Percentiles rank a stretch among this genome's conserved stretches.
These are phyloP conservation scores for Saccharomycopsis oosterbeekiorum DNA, from an alignment of 805 yeast species.

Conservation along the genomic window DNA sequence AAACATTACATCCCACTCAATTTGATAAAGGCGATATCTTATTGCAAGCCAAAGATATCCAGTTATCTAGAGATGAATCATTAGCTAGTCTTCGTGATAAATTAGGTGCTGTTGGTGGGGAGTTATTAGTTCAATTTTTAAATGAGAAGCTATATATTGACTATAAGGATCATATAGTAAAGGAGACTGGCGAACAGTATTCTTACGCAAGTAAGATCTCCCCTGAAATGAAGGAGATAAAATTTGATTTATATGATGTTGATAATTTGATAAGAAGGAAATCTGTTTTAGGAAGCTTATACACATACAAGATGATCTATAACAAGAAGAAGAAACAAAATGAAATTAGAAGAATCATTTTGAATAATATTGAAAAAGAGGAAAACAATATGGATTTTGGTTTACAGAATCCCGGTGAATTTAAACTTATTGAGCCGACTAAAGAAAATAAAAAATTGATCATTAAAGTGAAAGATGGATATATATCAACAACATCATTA, in stretches of 20 bases:
- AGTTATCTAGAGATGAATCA: conserved; percentile 34
- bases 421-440: conserved; percentile 27
- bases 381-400: not conserved
- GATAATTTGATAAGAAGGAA: conserved; percentile 31
- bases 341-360: conserved; percentile 33
- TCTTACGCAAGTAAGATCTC: conserved; percentile 53
- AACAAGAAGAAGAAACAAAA: conserved; percentile 26
- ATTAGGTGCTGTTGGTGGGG: conserved; percentile 55
- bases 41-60: conserved; percentile 40
- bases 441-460: conserved; percentile 24
- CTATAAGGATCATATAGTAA: not conserved
- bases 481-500: conserved; percentile 28
- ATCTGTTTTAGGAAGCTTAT: conserved; percentile 49
- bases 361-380: conserved; percentile 30
- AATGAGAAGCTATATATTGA: conserved; percentile 23
- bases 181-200: conserved; percentile 20
- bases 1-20: conserved; percentile 77
- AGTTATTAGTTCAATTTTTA: conserved; percentile 40
- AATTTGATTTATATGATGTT: conserved; percentile 37
- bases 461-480: conserved; percentile 37
- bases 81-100: conserved; percentile 33
- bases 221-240: conserved; percentile 32
- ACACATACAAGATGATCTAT: conserved; percentile 33
- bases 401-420: conserved; percentile 1
- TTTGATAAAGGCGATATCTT: conserved; percentile 76